Evolutionary conservation across 257 asterid species (phyloP).

Genomic region (Ajuga chamaepitys): DNA sequence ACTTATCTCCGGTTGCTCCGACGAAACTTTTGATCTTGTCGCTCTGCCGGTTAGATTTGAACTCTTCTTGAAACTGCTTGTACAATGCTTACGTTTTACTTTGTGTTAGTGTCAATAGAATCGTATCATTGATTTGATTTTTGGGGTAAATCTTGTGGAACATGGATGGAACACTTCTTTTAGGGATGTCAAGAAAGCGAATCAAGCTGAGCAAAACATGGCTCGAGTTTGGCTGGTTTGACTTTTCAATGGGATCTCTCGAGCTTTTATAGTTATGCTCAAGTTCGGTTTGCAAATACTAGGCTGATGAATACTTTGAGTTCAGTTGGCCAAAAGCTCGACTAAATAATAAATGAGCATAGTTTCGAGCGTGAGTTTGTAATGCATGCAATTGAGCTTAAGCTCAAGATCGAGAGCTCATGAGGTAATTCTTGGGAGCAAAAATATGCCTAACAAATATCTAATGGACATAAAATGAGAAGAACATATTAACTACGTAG

Average conservation of each 20-base stretch:
- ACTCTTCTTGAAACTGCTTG: background rate
- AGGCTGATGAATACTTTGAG: background rate
- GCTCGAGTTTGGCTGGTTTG: too few species aligned
- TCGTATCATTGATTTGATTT: background rate
- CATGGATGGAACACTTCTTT: background rate
- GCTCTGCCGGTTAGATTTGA: constrained; percentile 59
- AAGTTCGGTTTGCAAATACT: background rate
- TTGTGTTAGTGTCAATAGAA: background rate
- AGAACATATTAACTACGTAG: too few species aligned
- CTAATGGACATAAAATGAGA: too few species aligned
- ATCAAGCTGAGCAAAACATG: too few species aligned
- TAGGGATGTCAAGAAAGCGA: too few species aligned
- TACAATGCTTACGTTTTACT: background rate
- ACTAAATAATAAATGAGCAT: too few species aligned
- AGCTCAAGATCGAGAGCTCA: too few species aligned
- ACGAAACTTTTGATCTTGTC: constrained; percentile 59
- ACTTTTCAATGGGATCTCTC: background rate
- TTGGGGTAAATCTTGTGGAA: background rate
- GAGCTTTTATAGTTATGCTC: background rate
- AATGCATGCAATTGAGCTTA: too few species aligned
- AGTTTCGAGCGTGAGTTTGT: too few species aligned
- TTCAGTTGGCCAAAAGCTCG: too few species aligned
- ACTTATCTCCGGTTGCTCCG: constrained; percentile 55
- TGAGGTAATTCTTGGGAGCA: too few species aligned
- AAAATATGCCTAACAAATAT: too few species aligned